phyloP scores from a whole-genome alignment of 331 rosid genomes.

The Erythrophleum ivorense region DNA sequence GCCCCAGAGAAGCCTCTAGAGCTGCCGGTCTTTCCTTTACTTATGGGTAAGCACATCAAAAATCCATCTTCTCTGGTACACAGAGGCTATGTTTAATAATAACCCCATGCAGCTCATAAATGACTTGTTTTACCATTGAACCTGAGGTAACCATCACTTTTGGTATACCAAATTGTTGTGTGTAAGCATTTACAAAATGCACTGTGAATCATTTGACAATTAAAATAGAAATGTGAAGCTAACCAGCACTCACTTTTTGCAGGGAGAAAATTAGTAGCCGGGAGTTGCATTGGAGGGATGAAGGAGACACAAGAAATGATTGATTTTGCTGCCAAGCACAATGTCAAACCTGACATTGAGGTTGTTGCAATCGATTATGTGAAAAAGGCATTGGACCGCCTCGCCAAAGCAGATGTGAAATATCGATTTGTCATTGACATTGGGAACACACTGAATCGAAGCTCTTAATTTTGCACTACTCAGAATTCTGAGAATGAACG shows the following conservation, averaged over 20 bases:
- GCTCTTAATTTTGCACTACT: not conserved
- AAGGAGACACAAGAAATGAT: constrained; percentile 55
- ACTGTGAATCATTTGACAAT: not conserved
- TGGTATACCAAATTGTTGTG: not conserved
- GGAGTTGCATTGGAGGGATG: constrained; percentile 58
- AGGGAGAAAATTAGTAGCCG: constrained; percentile 41
- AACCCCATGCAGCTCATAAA: not conserved
- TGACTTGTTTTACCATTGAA: not conserved
- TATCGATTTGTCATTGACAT: constrained; percentile 58
- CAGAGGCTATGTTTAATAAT: not conserved
- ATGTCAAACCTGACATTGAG: constrained; percentile 53
- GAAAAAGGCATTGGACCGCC: constrained; percentile 54
- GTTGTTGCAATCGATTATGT: constrained; percentile 55
- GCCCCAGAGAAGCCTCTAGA: constrained; percentile 50
- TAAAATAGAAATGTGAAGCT: not conserved
- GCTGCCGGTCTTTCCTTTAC: constrained; percentile 27
- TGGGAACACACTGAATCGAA: constrained; percentile 42
- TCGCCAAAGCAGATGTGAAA: constrained; percentile 47
- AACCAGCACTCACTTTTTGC: not conserved
- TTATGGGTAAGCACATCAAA: constrained; percentile 31
- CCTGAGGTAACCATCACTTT: not conserved
- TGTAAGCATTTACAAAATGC: not conserved
- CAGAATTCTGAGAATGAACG: not conserved
- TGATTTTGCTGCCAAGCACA: constrained; percentile 55
- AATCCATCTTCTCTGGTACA: not conserved